Conservation (phyloP, 1,139 yeast genomes). For the Kodamaea suecica region DNA sequence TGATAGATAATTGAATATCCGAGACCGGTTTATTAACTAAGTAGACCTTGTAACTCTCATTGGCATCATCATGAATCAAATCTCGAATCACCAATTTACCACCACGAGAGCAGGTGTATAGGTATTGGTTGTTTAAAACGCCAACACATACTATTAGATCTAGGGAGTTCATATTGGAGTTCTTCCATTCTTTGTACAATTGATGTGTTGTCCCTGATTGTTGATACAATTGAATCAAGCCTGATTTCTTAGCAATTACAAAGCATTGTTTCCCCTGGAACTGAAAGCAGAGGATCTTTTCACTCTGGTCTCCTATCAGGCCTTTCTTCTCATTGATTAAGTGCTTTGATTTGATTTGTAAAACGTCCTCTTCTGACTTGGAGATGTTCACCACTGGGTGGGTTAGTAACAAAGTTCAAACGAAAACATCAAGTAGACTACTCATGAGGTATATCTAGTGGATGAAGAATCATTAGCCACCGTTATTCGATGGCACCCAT, state of each 20-base stretch:
- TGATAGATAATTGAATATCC: slow-evolving; percentile 25
- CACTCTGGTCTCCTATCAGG: slow-evolving; percentile 14
- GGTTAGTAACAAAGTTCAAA: slow-evolving; percentile 7
- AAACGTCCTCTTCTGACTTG: slow-evolving; percentile 6
- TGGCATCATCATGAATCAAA: slow-evolving; percentile 38
- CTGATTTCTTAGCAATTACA: slow-evolving; percentile 28
- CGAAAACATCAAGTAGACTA: not conserved
- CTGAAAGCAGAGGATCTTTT: slow-evolving; percentile 20
- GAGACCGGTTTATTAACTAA: slow-evolving; percentile 36
- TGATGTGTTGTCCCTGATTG: slow-evolving; percentile 12
- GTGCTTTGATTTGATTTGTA: slow-evolving; percentile 5
- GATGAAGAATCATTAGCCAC: no score
- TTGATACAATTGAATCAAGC: slow-evolving; percentile 33
- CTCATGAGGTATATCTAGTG: no score
- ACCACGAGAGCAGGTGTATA: slow-evolving; percentile 43
- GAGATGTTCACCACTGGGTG: slow-evolving; percentile 12
- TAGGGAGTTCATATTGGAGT: slow-evolving; percentile 17
- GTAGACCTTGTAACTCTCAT: slow-evolving; percentile 28
- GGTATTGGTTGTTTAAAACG: slow-evolving; percentile 26
- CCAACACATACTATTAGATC: slow-evolving; percentile 35
- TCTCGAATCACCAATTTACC: slow-evolving; percentile 47
- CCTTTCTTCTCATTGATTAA: not conserved
- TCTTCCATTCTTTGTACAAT: slow-evolving; percentile 31
- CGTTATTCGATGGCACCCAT: no score
- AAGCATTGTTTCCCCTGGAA: slow-evolving; percentile 22